phyloP scores from a whole-genome alignment of 441 rosid genomes.

The Pelargonium citronellum region DNA sequence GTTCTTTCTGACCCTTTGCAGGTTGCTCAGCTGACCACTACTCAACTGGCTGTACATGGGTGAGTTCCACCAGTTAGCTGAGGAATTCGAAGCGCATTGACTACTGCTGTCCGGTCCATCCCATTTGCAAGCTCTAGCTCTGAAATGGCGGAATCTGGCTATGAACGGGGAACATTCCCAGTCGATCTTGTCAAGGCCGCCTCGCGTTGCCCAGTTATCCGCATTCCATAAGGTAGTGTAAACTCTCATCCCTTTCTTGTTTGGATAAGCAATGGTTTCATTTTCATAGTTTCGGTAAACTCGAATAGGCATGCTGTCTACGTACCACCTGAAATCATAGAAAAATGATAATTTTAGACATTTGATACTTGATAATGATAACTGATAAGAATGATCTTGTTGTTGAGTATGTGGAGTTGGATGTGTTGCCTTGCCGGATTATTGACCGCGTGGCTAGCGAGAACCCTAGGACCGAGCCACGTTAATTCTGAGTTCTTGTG shows the following conservation, averaged over 20 bases:
- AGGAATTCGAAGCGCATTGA: slow-evolving; percentile 38
- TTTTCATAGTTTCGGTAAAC: slow-evolving; percentile 48
- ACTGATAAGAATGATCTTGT: too few species aligned
- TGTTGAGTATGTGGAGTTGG: too few species aligned
- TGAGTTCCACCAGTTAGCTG: slow-evolving; percentile 65
- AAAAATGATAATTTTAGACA: too few species aligned
- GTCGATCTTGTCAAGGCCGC: slow-evolving; percentile 45
- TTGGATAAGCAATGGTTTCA: slow-evolving; percentile 42
- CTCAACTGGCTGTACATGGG: slow-evolving; percentile 46
- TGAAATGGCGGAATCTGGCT: slow-evolving; percentile 35
- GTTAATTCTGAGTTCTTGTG: too few species aligned
- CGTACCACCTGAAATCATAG: slow-evolving; percentile 39
- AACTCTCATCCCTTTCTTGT: slow-evolving; percentile 49
- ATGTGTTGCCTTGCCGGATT: too few species aligned
- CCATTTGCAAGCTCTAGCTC: slow-evolving; percentile 58
- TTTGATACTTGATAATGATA: too few species aligned
- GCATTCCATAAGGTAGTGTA: slow-evolving; percentile 50
- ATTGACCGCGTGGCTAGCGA: too few species aligned
- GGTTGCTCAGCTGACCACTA: slow-evolving; percentile 29
- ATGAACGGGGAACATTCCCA: slow-evolving; percentile 45
- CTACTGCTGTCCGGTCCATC: slow-evolving; percentile 44
- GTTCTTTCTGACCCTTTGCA: slow-evolving; percentile 50
- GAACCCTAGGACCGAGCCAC: too few species aligned
- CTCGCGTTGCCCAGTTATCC: slow-evolving; percentile 56
- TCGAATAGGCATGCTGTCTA: slow-evolving; percentile 48